Conservation (phyloP, 768 basidiomycete genomes). For the Xerocomus brunneocitrinus region DNA sequence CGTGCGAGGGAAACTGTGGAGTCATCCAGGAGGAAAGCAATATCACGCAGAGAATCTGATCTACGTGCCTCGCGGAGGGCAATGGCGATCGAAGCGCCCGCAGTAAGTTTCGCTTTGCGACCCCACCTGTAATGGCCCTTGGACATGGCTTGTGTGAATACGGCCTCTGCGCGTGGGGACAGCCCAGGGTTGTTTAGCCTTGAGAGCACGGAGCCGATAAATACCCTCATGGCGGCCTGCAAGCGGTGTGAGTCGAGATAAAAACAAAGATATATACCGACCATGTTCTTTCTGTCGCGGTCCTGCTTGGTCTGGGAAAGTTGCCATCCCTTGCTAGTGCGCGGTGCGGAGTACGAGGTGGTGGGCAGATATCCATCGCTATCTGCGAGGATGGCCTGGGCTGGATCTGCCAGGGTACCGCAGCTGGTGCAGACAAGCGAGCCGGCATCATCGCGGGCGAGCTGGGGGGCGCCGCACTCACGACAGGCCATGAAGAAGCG, state of each 20-base stretch:
- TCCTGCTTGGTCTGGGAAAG: slow-evolving; percentile 64
- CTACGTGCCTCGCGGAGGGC: slow-evolving; percentile 68
- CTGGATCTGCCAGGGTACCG: slow-evolving; percentile 63
- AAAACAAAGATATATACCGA: slow-evolving; percentile 30
- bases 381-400: slow-evolving; percentile 55
- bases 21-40: slow-evolving; percentile 63
- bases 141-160: slow-evolving; percentile 67
- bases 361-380: slow-evolving; percentile 32
- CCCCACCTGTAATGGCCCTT: slow-evolving; percentile 68
- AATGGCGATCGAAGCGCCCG: slow-evolving; percentile 65
- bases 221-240: slow-evolving; percentile 60
- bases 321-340: slow-evolving; percentile 51
- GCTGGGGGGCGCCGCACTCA: slow-evolving; percentile 49
- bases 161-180: slow-evolving; percentile 57
- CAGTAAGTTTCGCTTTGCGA: slow-evolving; percentile 60
- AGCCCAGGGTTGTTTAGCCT: slow-evolving; percentile 58
- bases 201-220: slow-evolving; percentile 56
- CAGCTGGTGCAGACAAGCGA: slow-evolving; percentile 67
- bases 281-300: slow-evolving; percentile 59
- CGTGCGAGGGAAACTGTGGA: slow-evolving; percentile 48
- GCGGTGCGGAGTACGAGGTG: slow-evolving; percentile 44
- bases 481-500: slow-evolving; percentile 35
- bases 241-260: slow-evolving; percentile 13
- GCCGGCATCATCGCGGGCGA: slow-evolving; percentile 54
- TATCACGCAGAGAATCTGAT: slow-evolving; percentile 62